These are phyloP conservation scores for Cercophora scortea DNA, from an alignment of 495 filamentous ascomycete species.

Conservation along the genomic window DNA sequence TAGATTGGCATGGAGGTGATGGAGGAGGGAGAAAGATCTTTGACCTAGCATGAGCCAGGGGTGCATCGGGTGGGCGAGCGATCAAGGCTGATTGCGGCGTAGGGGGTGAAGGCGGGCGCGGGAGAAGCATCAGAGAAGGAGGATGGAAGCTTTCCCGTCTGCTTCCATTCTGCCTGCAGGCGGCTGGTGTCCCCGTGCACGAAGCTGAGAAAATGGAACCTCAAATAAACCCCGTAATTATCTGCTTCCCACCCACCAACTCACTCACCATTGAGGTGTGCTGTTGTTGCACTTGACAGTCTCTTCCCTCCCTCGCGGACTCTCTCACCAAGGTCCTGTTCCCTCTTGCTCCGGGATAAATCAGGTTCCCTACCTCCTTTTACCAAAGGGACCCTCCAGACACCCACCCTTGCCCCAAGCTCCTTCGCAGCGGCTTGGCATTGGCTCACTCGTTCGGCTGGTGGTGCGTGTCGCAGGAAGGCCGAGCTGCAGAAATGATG, in stretches of 20 bases:
- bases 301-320: neutral
- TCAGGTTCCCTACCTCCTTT: neutral
- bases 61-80: too few species aligned
- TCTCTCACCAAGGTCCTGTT: neutral
- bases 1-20: too few species aligned
- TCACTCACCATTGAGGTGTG: neutral
- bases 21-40: too few species aligned
- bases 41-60: too few species aligned
- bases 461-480: neutral
- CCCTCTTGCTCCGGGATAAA: neutral
- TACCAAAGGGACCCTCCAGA: neutral
- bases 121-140: conserved; percentile 13
- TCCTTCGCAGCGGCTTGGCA: conserved; percentile 12
- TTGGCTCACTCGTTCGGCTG: neutral
- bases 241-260: neutral
- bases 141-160: conserved; percentile 4
- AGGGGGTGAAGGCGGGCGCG: conserved; percentile 8
- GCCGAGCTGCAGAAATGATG: conserved; percentile 2
- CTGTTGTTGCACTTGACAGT: neutral
- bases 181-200: neutral
- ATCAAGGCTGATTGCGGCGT: too few species aligned
- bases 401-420: neutral
- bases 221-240: neutral
- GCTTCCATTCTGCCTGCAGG: neutral
- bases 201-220: neutral